Percentiles rank a stretch among this genome's conserved stretches.
Evolutionary conservation across 306 rosid species (phyloP).

Genomic region (Sicyos baderoa): DNA sequence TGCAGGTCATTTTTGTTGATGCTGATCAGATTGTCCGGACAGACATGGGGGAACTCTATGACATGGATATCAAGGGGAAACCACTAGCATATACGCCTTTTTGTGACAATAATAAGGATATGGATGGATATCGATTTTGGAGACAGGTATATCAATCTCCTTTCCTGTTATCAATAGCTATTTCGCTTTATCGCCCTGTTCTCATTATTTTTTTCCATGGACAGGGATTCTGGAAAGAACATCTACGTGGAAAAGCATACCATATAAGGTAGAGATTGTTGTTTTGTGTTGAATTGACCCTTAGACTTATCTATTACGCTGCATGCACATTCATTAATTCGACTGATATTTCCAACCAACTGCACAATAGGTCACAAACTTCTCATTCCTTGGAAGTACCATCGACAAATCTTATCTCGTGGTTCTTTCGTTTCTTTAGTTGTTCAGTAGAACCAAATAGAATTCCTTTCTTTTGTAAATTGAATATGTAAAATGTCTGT

Average conservation of each 20-base stretch:
- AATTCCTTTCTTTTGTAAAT: not conserved
- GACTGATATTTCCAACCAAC: not conserved
- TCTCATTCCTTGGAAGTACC: not conserved
- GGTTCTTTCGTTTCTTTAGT: not conserved
- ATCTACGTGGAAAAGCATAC: slow-evolving; percentile 80
- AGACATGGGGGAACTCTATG: slow-evolving; percentile 26
- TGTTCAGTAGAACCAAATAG: not conserved
- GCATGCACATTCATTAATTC: not conserved
- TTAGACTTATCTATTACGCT: not conserved
- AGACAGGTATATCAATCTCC: slow-evolving; percentile 55
- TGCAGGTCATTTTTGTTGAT: slow-evolving; percentile 95
- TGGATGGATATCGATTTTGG: slow-evolving; percentile 83
- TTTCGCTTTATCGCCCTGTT: slow-evolving; percentile 1
- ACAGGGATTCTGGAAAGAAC: slow-evolving; percentile 99
- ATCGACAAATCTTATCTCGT: not conserved
- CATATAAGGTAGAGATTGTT: slow-evolving; percentile 60
- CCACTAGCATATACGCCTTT: slow-evolving; percentile 61
- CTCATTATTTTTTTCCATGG: slow-evolving; percentile 22
- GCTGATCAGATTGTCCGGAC: slow-evolving; percentile 54
- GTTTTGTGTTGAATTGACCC: not conserved
- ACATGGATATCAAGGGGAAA: not conserved
- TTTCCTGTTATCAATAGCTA: slow-evolving; percentile 10
- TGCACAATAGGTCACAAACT: too few species aligned
- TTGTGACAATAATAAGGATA: slow-evolving; percentile 51
- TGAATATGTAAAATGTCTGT: not conserved